Evolutionary conservation across 2,329 filamentous ascomycete species (phyloP), one percentile per base, ranked within the genome.

Genomic region (Cladosporium halotolerans): DNA sequence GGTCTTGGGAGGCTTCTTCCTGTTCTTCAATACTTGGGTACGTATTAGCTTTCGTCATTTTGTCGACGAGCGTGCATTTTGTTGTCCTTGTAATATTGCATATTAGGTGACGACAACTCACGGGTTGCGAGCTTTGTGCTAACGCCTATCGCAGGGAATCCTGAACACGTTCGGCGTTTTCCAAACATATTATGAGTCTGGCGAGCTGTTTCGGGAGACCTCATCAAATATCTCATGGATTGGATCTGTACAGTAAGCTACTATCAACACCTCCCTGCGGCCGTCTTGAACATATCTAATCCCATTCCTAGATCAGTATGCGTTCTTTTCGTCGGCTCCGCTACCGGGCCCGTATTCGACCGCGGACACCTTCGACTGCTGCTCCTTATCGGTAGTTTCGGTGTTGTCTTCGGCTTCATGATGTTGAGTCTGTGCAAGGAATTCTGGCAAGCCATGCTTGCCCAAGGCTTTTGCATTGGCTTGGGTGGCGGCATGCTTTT

Each of bases 211-310:
- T 4, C 55, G 53, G 5, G 66, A 68, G 1, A 66, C 60, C 3
- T 66, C 74, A 1, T 76, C 72, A 2, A 62, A 69, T 10, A 76
- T 78, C 48, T 72, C 74, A 33, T 78, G 76, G 75, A 74, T 78
- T 54, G 75, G 75, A 14, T 72, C 70, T 8, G 66, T 76, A n/a
- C 74, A 78, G 62, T 53, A 18, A 11, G 50, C 34, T 32, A 9
- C 36, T 3, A 39, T 14, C 16, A 18, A 5, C 32, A 4, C n/a
- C 45, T 36, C 36, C 16, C 18, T 19, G 16, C 16, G n/a, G 11
- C 11, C 32, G 13, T 36, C 4, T 19, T 16, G 8, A 23, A 36
- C 32, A 8, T n/a, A 3, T 6, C 33, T 47, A 14, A 28, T 19
- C 38, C 9, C 9, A 33, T 16, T 11, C 45, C 3, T 28, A 51